Conservation (phyloP, 1,284 basidiomycete species). For the Ceratobasidium sp. region DNA sequence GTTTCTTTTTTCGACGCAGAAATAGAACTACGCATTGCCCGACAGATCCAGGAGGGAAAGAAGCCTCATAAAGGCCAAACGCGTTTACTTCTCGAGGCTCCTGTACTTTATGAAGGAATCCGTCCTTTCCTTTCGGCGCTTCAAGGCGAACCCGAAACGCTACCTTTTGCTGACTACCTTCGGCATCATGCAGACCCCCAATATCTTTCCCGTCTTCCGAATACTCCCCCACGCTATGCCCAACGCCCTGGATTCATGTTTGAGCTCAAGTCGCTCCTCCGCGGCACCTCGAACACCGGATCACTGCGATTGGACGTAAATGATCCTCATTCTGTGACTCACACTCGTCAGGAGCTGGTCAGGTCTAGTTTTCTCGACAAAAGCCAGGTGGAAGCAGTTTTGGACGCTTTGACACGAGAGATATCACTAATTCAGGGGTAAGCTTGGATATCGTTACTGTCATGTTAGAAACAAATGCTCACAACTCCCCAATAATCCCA, state of each 20-base stretch:
- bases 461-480: conserved; percentile 2
- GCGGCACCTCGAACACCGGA: conserved; percentile 45
- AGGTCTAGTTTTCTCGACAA: conserved; percentile 67
- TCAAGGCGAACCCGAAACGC: conserved; percentile 62
- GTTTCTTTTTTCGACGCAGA: conserved; percentile 68
- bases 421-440: conserved; percentile 78
- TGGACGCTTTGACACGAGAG: conserved; percentile 71
- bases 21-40: conserved; percentile 63
- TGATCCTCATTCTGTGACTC: conserved; percentile 59
- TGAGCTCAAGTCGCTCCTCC: conserved; percentile 64
- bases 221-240: conserved; percentile 67
- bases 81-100: conserved; percentile 66
- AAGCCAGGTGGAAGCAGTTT: conserved; percentile 75
- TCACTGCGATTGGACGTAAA: conserved; percentile 57
- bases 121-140: conserved; percentile 73
- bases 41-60: conserved; percentile 55
- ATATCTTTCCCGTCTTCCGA: conserved; percentile 53
- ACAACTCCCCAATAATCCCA: not conserved
- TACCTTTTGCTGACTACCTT: conserved; percentile 70
- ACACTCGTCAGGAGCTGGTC: conserved; percentile 61
- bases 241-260: conserved; percentile 64
- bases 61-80: conserved; percentile 32
- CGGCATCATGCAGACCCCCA: conserved; percentile 57
- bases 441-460: conserved; percentile 50
- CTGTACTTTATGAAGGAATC: conserved; percentile 71